Evolutionary conservation across 2,329 filamentous ascomycete species (phyloP), one percentile per base, ranked within the genome.

Genomic region (Zymoseptoria ardabiliae): DNA sequence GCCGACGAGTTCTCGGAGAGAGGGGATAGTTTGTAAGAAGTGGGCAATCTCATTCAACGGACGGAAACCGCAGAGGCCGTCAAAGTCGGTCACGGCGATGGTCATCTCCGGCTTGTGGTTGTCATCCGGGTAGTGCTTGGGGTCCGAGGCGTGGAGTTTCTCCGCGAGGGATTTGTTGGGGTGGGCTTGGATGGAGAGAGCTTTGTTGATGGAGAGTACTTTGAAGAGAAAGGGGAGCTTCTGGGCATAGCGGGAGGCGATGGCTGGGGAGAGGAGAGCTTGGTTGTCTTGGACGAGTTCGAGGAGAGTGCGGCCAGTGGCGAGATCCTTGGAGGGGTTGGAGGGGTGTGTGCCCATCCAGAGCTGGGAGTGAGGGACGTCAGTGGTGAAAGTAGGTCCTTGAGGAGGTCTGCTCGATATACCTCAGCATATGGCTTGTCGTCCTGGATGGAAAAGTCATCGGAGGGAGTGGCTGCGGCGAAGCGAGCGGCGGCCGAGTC

Each of bases 71-170:
- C 94, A 99, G 35, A 99, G 83, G 0, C 94, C 94, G 73, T 97
- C 93, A 66, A 99, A 99, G 0, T 91, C 88, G 0, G 94, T 97
- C 69, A 99, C 88, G 63, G 94, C 94, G 74, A 99, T 96, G 63
- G 94, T 92, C 94, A 99, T 99, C 77, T 99, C 94, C 35, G 94
- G 94, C 78, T 99, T 99, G 81, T 99, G 94, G 78, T 99, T 99
- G 79, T 97, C 93, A 80, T 99, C 91, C 75, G 93, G 94, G 73
- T 99, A 99, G 79, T 99, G 95, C 77, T 90, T 90, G 54, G 91
- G 83, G 72, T 99, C 93, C 63, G 82, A 85, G 48, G 86, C 84
- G 74, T 97, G 94, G 28, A 99, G 80, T 72, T 91, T 79, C 77
- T 95, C 93, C 55, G 94, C 94, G 13, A 95, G 86, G 76, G 89